These are phyloP conservation scores for Lecanicillium sp. DNA, from an alignment of 2,329 filamentous ascomycete species.

Conservation along the genomic window DNA sequence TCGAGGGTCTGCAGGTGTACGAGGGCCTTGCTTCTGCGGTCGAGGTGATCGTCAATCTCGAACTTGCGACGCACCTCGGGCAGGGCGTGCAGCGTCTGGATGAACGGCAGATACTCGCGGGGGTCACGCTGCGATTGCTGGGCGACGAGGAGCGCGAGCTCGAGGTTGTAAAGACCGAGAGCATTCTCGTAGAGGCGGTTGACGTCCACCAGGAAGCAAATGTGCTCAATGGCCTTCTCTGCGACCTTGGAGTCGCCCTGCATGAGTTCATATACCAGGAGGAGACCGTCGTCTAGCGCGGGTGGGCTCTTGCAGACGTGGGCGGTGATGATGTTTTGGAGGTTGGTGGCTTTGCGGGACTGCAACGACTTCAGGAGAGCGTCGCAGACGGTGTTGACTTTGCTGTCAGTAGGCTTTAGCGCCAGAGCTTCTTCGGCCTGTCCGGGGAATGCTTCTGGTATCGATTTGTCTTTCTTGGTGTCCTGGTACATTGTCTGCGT, in stretches of 20 bases:
- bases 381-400: conserved; percentile 86
- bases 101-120: conserved; percentile 88
- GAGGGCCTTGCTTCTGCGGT: conserved; percentile 70
- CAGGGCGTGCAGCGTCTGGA: conserved; percentile 77
- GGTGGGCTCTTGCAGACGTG: conserved; percentile 91
- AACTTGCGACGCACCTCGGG: conserved; percentile 66
- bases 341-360: conserved; percentile 53
- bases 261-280: conserved; percentile 70
- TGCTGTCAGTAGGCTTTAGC: conserved; percentile 33
- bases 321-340: conserved; percentile 91
- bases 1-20: conserved; percentile 66
- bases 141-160: conserved; percentile 82
- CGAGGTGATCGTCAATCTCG: conserved; percentile 83
- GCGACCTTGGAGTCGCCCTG: conserved; percentile 63
- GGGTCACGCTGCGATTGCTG: conserved; percentile 96
- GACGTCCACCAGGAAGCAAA: conserved; percentile 93
- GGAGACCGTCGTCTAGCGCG: conserved; percentile 78
- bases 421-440: conserved; percentile 15
- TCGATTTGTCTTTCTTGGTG: conserved; percentile 49
- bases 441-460: conserved; percentile 9
- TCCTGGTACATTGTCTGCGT: conserved; percentile 90
- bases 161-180: conserved; percentile 84
- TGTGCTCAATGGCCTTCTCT: conserved; percentile 89
- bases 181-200: conserved; percentile 88
- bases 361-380: conserved; percentile 67